These are phyloP conservation scores for Alternaria sp. DNA, from an alignment of 2,329 filamentous ascomycete species.

Conservation along the genomic window DNA sequence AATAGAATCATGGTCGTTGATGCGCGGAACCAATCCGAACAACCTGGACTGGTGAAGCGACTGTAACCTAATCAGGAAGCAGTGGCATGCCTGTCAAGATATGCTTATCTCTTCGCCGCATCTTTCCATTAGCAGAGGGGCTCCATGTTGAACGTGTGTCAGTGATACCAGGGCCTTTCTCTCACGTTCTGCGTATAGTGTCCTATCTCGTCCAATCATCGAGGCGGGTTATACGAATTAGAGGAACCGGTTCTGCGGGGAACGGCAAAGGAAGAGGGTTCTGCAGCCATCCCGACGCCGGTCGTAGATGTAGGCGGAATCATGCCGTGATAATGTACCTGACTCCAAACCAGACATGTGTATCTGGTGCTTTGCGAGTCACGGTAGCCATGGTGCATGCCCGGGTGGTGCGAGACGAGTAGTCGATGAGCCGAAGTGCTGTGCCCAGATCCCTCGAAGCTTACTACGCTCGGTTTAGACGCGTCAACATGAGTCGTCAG, in stretches of 20 bases:
- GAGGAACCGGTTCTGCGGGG: not conserved
- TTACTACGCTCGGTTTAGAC: not conserved
- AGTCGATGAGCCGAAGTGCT: not conserved
- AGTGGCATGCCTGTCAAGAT: not conserved
- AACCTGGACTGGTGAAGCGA: not conserved
- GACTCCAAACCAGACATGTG: not conserved
- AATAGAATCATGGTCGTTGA: not conserved
- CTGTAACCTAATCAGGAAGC: not conserved
- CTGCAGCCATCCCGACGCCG: not conserved
- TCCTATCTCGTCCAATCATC: not conserved
- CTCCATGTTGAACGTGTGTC: not conserved
- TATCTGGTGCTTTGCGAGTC: not conserved
- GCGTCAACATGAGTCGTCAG: not conserved
- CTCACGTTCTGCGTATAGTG: not conserved
- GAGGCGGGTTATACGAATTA: not conserved
- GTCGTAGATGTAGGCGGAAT: not conserved
- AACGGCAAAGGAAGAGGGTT: not conserved
- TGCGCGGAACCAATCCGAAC: not conserved
- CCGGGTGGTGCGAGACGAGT: not conserved
- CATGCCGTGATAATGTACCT: not conserved
- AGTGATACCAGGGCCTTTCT: not conserved
- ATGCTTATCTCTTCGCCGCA: not conserved
- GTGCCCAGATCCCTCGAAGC: not conserved
- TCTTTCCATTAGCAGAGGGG: not conserved
- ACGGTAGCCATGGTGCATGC: not conserved